Evolutionary conservation across 129 eudicot species (phyloP), one percentile per base, ranked within the genome.

Genomic region (Calendula officinalis): DNA sequence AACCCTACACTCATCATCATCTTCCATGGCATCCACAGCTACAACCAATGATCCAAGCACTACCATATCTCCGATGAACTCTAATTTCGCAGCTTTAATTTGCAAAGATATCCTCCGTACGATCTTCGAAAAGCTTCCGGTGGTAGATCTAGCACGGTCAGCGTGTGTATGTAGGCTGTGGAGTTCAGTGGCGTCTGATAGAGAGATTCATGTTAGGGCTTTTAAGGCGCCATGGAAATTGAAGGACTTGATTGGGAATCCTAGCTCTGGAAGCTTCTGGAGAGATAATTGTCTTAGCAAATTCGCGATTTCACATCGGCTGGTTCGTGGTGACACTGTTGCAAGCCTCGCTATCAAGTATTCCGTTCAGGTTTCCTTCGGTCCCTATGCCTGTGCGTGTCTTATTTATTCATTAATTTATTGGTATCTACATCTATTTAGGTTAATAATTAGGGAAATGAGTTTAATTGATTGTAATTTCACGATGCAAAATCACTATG

Each of bases 331-430:
- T 12, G 99, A 92, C 27, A 68, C 91, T 17, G 77, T 92, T 12
- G 82, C 96, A 61, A 83, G 96, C 72, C 96, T 92, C 16, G 99
- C 99, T 41, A 87, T 92, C 35, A 92, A 88, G 69, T 92, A 92
- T 77, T 77, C 95, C 60, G 90, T 88, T 77, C 99, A 92, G 95
- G 96, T 91, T 44, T 36, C 5, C 13, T 12, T 53, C 60, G 6
- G 13, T 57, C 15, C 27, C 43, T 60, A 32, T 10, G 3, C 15
- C n/a, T 8, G 0, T n/a, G 7, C 37, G 9, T 14, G 12, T 15
- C 7, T 36, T 33, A 56, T 16, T n/a, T 3, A 12, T 41, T 33
- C 40, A 34, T 30, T 33, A 16, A 12, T 30, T 12, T 8, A 47
- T 47, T 47, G 14, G 27, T 12, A 13, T 5, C 14, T 11, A 1